phyloP scores from a whole-genome alignment of 495 filamentous ascomycete species.

The Penicillium salamii region DNA sequence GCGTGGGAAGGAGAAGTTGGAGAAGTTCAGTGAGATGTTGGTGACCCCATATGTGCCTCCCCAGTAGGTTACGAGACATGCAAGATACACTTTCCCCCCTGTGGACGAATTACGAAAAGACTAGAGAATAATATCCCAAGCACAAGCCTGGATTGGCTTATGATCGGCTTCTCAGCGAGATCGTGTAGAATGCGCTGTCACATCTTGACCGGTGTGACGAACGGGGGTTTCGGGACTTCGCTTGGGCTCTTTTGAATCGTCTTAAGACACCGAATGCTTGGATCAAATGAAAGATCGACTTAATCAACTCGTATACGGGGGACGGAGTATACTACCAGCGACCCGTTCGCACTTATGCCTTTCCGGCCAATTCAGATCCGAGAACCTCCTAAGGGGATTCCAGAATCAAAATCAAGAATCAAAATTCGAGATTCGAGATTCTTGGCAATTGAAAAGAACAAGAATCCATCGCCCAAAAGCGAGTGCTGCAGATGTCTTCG shows the following conservation, averaged over 20 bases:
- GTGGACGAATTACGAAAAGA: slow-evolving; percentile 47
- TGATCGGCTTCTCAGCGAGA: slow-evolving; percentile 1
- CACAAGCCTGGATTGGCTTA: slow-evolving; percentile 17
- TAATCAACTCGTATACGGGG: no score
- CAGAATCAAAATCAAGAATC: no score
- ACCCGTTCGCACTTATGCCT: no score
- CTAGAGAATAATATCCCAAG: slow-evolving; percentile 40
- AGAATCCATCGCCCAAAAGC: slow-evolving; percentile 13
- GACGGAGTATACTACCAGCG: no score
- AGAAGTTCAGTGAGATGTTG: slow-evolving; percentile 54
- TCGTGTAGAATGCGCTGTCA: not conserved
- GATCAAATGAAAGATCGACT: no score
- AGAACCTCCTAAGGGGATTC: no score
- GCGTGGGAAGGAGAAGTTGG: slow-evolving; percentile 87
- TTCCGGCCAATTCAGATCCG: no score
- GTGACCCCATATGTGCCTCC: slow-evolving; percentile 6
- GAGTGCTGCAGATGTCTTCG: slow-evolving; percentile 18
- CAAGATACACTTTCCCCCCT: slow-evolving; percentile 16
- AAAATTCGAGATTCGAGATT: no score
- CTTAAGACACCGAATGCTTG: no score
- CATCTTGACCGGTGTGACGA: no score
- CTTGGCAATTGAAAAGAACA: slow-evolving; percentile 2
- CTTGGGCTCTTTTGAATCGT: no score
- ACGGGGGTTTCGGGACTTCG: no score
- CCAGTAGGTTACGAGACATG: slow-evolving; percentile 15